Base-by-base conservation (phyloP, 2,329 filamentous ascomycete species). In the Talaromyces albobiverticillius region DNA sequence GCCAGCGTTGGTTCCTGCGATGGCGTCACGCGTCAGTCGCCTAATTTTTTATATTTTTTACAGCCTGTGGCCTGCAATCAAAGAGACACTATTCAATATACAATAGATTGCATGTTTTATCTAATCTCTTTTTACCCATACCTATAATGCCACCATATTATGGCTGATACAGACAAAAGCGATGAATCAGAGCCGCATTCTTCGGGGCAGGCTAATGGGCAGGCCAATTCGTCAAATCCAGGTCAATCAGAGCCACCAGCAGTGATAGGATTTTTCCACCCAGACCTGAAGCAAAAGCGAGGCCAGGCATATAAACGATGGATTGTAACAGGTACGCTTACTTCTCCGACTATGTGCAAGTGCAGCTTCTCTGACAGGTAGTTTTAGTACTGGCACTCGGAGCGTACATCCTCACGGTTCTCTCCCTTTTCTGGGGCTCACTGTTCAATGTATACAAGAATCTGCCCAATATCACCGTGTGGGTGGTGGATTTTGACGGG, bases 401-500 rank as follows among this genome's bases (percentile, higher is more conserved):
- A 63, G 60, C 72, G 3, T 85, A 84, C 60, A 80, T 85, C 45
- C 66, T 86, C 4, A 70, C 60, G 10, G 73, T 84, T 3, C 64
- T 87, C 0, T 84, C 81, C 0, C 67, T 87, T 2, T 86, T 82
- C 68, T 87, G 83, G 83, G 83, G 71, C 0, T 78, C 79, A 0
- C 77, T 86, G 18, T 82, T 74, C 61, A 62, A 74, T 13, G 73
- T 80, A 0, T 72, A 83, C 10, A 60, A 71, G 42, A 82, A 81
- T 50, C 67, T 79, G 16, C 70, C 68, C 2, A 67, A 70, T 0
- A 66, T 87, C 7, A 74, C 72, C 3, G 73, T 87, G 8, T 79
- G 81, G 57, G 78, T 86, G 2, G 83, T 87, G 25, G 82, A 86
- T 64, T 85, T 87, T 59, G 84, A 88, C 63, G 80, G 79, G 3